A percentile compares a stretch with the other conserved stretches of the same genome.
phyloP scores from a whole-genome alignment of 2,329 filamentous ascomycete species.

The Alternaria arborescens region DNA sequence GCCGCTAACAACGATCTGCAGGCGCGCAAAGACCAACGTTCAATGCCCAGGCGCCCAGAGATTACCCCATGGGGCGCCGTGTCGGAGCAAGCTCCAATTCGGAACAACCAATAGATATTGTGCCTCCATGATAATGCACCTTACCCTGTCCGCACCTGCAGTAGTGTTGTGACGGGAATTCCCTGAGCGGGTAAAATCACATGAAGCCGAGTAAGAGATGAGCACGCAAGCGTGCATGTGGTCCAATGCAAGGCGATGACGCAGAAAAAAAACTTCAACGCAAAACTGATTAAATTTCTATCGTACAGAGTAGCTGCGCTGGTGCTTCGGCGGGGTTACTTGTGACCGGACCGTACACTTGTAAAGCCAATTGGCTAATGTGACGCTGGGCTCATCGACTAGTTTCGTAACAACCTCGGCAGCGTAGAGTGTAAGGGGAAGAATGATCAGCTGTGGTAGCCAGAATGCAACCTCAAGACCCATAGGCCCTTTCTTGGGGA shows the following conservation, averaged over 20 bases:
- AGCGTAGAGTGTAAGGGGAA: conserved; percentile 42
- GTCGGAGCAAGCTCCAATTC: conserved; percentile 25
- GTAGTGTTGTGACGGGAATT: conserved; percentile 9
- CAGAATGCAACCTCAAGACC: conserved; percentile 67
- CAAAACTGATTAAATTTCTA: not conserved
- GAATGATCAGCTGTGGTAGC: conserved; percentile 63
- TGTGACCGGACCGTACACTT: conserved; percentile 50
- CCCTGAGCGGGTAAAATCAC: conserved; percentile 8
- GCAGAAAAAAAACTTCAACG: not conserved
- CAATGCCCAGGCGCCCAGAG: conserved; percentile 11
- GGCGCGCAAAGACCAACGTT: conserved; percentile 7
- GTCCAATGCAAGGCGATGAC: not conserved
- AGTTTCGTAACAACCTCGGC: conserved; percentile 48
- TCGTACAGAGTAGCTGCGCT: conserved; percentile 12
- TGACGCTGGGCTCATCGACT: conserved; percentile 64
- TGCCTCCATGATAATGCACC: not conserved
- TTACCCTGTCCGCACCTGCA: conserved; percentile 3
- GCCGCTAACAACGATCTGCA: conserved; percentile 15
- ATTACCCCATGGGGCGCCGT: conserved; percentile 16
- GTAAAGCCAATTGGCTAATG: conserved; percentile 62
- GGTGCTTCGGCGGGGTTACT: conserved; percentile 11
- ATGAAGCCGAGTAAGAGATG: conserved; percentile 22
- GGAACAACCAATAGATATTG: conserved; percentile 20
- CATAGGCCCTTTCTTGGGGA: conserved; percentile 65
- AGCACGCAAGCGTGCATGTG: not conserved